Evolutionary conservation across 176 grass and related monocot species (phyloP), one percentile per base, ranked within the genome.

Genomic region (Guadua angustifolia): DNA sequence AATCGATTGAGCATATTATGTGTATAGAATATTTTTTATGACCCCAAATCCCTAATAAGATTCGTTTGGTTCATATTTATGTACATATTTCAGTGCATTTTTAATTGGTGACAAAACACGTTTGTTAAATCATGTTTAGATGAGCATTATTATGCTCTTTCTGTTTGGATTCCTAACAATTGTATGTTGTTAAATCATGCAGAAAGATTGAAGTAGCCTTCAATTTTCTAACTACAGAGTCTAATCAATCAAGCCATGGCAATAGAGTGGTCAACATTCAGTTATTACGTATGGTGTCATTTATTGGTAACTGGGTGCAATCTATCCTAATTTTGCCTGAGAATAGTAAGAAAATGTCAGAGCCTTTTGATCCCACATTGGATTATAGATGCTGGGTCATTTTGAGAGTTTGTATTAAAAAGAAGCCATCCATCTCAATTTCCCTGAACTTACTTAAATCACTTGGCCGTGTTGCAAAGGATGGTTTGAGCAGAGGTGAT

Each of bases 231-330:
- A 86, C 16, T 11, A 63, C 52, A 45, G 82, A 85, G 71, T 57
- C 43, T 77, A 46, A 75, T 74, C 66, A 38, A 13, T 64, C 85
- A 47, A 89, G 81, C 75, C 78, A 83, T 82, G 84, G 83, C 13
- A 64, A 57, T 65, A 74, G 89, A 42, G 65, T 9, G 42, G 75
- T 67, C 63, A 79, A 5, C 7, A 52, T 88, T 85, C 81, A 82
- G 60, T 36, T 89, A 79, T 77, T 83, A 6, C 88, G 93, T 22
- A 76, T 95, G 69, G 73, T 87, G 10, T 95, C 91, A 8, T 92
- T 92, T 88, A 64, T 95, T 43, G 83, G 90, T 55, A 92, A 90
- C 71, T 99, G 96, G 96, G 88, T 95, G 62, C 96, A 95, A 52
- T 80, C 86, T 49, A 47, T 86, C 71, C 88, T 99, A 47, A 82